These are phyloP conservation scores for Saitozyma podzolica DNA, from an alignment of 768 basidiomycete species.

Conservation along the genomic window DNA sequence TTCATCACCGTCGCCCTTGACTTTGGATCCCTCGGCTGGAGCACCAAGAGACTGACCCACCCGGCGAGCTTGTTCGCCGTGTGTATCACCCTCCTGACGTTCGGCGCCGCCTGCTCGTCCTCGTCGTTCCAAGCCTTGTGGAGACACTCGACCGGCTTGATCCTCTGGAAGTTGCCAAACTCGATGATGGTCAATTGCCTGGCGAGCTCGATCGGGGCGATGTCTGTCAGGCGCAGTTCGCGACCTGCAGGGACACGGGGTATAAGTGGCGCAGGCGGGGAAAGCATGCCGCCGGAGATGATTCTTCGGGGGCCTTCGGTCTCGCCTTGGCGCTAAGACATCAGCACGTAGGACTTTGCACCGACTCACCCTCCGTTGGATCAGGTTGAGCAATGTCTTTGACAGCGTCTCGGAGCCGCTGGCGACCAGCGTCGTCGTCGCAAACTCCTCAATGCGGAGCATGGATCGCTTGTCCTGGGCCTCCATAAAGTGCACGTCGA, in stretches of 20 bases:
- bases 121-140: slow-evolving; percentile 70
- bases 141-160: slow-evolving; percentile 86
- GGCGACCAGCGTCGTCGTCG: slow-evolving; percentile 57
- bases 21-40: slow-evolving; percentile 81
- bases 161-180: slow-evolving; percentile 78
- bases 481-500: slow-evolving; percentile 73
- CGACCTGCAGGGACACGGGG: slow-evolving; percentile 31
- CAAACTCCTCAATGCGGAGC: slow-evolving; percentile 77
- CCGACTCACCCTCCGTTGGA: slow-evolving; percentile 73
- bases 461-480: slow-evolving; percentile 82
- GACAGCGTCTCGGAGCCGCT: slow-evolving; percentile 60
- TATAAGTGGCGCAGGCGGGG: slow-evolving; percentile 43
- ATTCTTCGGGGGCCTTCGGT: slow-evolving; percentile 26
- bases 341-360: slow-evolving; percentile 1
- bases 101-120: slow-evolving; percentile 59
- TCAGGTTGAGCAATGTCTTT: slow-evolving; percentile 69
- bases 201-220: slow-evolving; percentile 85
- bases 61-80: slow-evolving; percentile 70
- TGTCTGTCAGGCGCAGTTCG: slow-evolving; percentile 71
- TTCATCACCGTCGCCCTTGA: slow-evolving; percentile 79
- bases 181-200: slow-evolving; percentile 92
- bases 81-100: slow-evolving; percentile 82
- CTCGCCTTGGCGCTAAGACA: slow-evolving; percentile 24
- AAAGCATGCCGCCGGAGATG: slow-evolving; percentile 34
- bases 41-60: slow-evolving; percentile 78